These are phyloP conservation scores for Rhizoclosmatium globosum DNA, from an alignment of 192 early-diverging fungal species.

Conservation along the genomic window DNA sequence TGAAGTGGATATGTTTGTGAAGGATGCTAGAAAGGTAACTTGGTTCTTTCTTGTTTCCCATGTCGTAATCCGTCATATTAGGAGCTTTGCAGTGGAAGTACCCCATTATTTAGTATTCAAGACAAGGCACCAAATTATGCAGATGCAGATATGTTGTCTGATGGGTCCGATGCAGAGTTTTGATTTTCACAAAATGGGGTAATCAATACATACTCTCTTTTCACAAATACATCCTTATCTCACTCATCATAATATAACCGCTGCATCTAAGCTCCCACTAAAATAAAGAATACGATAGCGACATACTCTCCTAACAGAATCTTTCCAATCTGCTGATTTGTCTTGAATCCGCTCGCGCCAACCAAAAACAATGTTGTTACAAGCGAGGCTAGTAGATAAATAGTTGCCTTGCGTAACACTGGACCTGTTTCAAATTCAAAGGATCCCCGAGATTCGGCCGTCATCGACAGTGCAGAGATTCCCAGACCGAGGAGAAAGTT, in stretches of 20 bases:
- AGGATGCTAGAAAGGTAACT: conserved; percentile 54
- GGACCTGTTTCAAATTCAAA: conserved; percentile 29
- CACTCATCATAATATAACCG: background rate
- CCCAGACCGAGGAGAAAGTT: conserved; percentile 48
- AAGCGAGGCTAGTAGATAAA: conserved; percentile 26
- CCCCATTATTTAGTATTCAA: conserved; percentile 72
- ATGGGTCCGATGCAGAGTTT: conserved; percentile 16
- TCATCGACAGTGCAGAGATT: conserved; percentile 22
- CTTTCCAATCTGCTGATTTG: conserved; percentile 27
- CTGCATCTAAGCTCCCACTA: background rate
- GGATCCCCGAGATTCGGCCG: background rate
- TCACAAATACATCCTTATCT: background rate
- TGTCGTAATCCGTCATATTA: background rate
- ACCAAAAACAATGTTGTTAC: conserved; percentile 20
- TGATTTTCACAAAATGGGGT: background rate
- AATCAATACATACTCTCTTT: too few species aligned
- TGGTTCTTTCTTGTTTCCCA: background rate
- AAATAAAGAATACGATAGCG: conserved; percentile 28
- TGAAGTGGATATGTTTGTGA: conserved; percentile 72
- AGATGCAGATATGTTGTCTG: conserved; percentile 59
- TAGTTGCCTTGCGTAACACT: conserved; percentile 23
- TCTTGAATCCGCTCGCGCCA: conserved; percentile 22
- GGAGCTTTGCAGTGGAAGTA: conserved; percentile 50
- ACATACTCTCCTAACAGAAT: conserved; percentile 33
- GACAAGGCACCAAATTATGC: conserved; percentile 71